Evolutionary conservation across 2,329 filamentous ascomycete species (phyloP).

Genomic region (Phyllosticta capitalensis): DNA sequence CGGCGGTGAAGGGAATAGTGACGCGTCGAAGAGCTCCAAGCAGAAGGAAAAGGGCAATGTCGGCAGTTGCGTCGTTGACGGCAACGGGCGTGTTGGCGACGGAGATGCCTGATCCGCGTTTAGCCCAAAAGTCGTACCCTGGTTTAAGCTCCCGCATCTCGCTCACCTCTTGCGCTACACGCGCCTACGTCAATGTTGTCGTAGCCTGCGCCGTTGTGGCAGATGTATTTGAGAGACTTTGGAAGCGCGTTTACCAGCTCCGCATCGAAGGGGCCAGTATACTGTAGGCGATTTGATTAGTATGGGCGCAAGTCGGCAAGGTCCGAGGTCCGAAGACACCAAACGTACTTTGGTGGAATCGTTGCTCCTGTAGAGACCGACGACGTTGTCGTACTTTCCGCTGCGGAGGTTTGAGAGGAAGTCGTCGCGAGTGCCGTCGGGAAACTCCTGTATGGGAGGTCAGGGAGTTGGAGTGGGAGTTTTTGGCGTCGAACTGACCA

Average conservation of each 20-base stretch:
- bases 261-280: conserved; percentile 38
- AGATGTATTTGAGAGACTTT: conserved; percentile 34
- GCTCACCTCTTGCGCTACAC: conserved; percentile 34
- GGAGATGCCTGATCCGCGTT: conserved; percentile 26
- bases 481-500: conserved; percentile 15
- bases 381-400: conserved; percentile 47
- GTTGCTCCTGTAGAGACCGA: conserved; percentile 51
- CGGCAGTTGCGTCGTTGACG: conserved; percentile 43
- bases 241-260: conserved; percentile 36
- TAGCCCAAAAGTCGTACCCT: conserved; percentile 19
- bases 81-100: conserved; percentile 40
- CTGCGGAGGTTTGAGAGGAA: conserved; percentile 46
- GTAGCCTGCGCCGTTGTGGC: conserved; percentile 46
- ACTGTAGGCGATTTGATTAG: conserved; percentile 9
- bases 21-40: conserved; percentile 43
- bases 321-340: neutral
- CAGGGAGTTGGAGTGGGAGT: neutral
- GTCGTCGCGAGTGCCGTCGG: conserved; percentile 42
- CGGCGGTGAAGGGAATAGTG: conserved; percentile 37
- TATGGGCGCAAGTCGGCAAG: neutral
- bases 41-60: conserved; percentile 42
- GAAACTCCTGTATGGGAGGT: conserved; percentile 38
- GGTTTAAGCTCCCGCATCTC: neutral
- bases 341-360: conserved; percentile 38
- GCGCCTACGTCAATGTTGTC: conserved; percentile 49